Base-by-base conservation (phyloP, 1,139 yeast species). In the Protomyces inouyei region DNA sequence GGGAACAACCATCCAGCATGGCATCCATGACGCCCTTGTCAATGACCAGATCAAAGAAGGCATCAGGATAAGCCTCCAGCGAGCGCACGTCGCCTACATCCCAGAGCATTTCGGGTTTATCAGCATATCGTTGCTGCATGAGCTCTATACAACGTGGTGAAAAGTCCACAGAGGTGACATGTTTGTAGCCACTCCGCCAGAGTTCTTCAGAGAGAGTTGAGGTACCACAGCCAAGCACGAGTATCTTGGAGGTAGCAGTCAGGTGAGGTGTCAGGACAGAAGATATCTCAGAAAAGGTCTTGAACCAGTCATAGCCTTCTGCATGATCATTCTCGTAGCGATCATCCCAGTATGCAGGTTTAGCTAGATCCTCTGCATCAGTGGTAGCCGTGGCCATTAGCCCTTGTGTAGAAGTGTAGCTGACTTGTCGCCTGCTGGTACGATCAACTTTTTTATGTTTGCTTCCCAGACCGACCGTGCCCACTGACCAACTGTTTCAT, bases 21-120 rank as follows among this genome's bases (percentile, higher is more conserved):
- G 72, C 72, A 51, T 70, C 72, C 45, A 70, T 65, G 3, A 72
- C 70, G 14, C 72, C 72, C 68, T 68, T 37, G 55, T 70, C 72
- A 9, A 70, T 68, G 2, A 72, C 72, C 14, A 69, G 55, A 55
- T 70, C 72, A 61, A 70, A 70, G 8, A 65, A 36, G 12, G 37
- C 65, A 38, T 66, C 69, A n/a, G 38, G 57, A 32, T 69, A 64
- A 0, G 18, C 23, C 6, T 38, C 46, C 67, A 70, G 68, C 38
- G 67, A 67, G 14, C 72, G 68, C 18, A 70, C 70, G 51, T 70
- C 72, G 67, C 64, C 61, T 3, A 68, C 70, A 12, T 68, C 60
- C 72, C 72, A 70, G 8, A 65, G 56, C 72, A 70, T 70, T 37
- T 70, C 71, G 4, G 67, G 59, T 38, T 65, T 55, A 23, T 67